Evolutionary conservation across 352 stramenopile species (phyloP), one percentile per base, ranked within the genome.

Genomic region (Ophiocytium majus): DNA sequence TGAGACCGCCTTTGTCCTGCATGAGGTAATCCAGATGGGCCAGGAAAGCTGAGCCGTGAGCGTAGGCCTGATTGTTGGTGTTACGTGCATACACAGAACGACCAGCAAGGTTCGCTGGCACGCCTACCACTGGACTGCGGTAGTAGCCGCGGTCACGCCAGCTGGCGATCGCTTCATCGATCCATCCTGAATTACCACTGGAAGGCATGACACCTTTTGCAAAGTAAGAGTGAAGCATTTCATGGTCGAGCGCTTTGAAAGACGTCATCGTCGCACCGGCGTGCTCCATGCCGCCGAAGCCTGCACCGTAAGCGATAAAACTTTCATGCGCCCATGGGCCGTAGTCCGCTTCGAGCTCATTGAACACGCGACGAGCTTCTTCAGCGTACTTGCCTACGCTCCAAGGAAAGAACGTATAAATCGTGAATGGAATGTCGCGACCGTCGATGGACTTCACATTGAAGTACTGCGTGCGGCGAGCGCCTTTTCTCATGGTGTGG

Each of bases 211-310:
- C 57, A 71, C 57, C 57, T 71, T 71, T 71, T 23, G 57, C 57
- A 71, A 71, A 71, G 28, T 71, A 71, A 23, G 57, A 71, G 57
- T 71, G 57, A 71, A 71, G 57, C 57, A 71, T 71, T 71, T 71
- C 57, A 28, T 71, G 57, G 28, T 71, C 57, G 57, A 71, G 57
- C 19, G 57, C 57, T 23, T 28, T 28, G 19, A 71, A 23, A 28
- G 57, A 71, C 23, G 57, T 71, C 57, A 23, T 23, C 28, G 57
- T 71, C 57, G 57, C 57, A 71, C 57, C 57, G 28, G 57, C 23
- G 57, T 71, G 57, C 57, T 71, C 57, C 57, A 71, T 71, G 19
- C 57, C 57, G 57, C 57, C 57, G 57, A 28, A 28, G 28, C 23
- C 19, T 23, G 57, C 28, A 23, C 57, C 57, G 57, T 71, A 71